Conservation (phyloP, 768 basidiomycete genomes). For the Podaxis sp. region DNA sequence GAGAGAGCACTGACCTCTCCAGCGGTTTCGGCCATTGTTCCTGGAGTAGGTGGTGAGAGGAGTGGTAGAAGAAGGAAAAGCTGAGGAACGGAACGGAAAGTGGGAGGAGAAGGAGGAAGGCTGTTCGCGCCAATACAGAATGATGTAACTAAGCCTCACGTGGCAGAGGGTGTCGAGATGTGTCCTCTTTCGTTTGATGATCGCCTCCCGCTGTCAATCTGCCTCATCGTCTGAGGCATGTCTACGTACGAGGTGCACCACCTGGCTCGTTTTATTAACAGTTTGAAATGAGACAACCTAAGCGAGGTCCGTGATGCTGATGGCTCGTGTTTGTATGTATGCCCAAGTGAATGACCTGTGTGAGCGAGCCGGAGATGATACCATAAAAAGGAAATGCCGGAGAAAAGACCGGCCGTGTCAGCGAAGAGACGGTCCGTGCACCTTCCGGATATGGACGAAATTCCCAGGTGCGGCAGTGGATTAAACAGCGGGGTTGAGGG, state of each 20-base stretch:
- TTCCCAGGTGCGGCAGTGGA: constrained; percentile 9
- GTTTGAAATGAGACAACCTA: too few relatives aligned
- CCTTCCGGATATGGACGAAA: neutral
- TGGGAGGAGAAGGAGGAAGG: neutral
- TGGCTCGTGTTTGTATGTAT: too few relatives aligned
- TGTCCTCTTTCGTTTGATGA: neutral
- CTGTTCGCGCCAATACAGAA: neutral
- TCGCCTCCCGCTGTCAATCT: neutral
- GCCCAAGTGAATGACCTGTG: too few relatives aligned
- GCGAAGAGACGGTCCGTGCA: constrained; percentile 8
- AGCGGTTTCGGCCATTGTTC: constrained; percentile 19
- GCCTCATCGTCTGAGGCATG: too few relatives aligned
- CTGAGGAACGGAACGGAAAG: neutral
- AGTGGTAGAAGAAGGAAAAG: neutral
- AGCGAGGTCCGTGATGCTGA: too few relatives aligned
- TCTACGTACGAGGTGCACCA: too few relatives aligned
- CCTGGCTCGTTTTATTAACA: too few relatives aligned
- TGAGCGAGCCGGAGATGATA: neutral
- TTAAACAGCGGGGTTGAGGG: constrained; percentile 9
- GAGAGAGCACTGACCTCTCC: constrained; percentile 21
- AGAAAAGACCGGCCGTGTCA: neutral
- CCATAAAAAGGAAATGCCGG: neutral
- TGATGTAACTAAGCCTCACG: constrained; percentile 9
- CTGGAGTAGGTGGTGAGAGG: neutral
- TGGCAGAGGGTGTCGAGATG: neutral